Percentiles rank a stretch among this genome's conserved stretches.
Conservation (phyloP, 2,329 filamentous ascomycete genomes). For the Bipolaris bicolor region DNA sequence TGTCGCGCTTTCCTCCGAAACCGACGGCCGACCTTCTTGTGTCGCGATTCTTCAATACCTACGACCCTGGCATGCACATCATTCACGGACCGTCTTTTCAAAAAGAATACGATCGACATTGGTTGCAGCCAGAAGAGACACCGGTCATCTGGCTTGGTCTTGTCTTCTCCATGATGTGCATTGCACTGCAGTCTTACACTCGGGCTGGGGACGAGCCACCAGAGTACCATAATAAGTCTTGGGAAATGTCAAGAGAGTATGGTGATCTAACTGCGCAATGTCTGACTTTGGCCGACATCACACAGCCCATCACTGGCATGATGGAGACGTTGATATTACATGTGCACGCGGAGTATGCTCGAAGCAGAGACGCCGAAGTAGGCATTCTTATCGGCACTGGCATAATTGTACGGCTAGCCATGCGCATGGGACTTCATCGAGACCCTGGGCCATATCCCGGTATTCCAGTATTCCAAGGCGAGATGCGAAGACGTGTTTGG, state of each 20-base stretch:
- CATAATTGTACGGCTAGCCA: conserved; percentile 66
- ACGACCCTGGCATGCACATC: conserved; percentile 66
- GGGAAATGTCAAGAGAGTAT: conserved; percentile 61
- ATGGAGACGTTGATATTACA: conserved; percentile 81
- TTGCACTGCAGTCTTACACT: conserved; percentile 80
- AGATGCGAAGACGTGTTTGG: conserved; percentile 70
- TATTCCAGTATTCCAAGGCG: conserved; percentile 75
- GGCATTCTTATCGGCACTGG: conserved; percentile 67
- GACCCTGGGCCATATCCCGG: conserved; percentile 76
- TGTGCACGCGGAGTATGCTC: conserved; percentile 75
- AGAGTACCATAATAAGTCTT: conserved; percentile 73
- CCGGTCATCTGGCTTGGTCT: conserved; percentile 79
- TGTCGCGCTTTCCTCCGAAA: conserved; percentile 79
- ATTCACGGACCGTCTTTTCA: conserved; percentile 79
- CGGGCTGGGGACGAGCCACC: conserved; percentile 80
- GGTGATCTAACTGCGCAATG: conserved; percentile 78
- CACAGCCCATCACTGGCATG: conserved; percentile 73
- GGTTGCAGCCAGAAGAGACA: conserved; percentile 74
- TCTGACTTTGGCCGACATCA: conserved; percentile 76
- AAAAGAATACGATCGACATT: conserved; percentile 67
- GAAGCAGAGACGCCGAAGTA: conserved; percentile 74
- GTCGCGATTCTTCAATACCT: conserved; percentile 88
- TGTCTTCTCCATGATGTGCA: conserved; percentile 75
- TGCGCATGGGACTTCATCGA: conserved; percentile 79
- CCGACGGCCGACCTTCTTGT: conserved; percentile 84